Percentiles rank a stretch among this genome's conserved stretches.
These are phyloP conservation scores for Areca catechu DNA, from an alignment of 176 grass and related monocot genomes.

Conservation along the genomic window DNA sequence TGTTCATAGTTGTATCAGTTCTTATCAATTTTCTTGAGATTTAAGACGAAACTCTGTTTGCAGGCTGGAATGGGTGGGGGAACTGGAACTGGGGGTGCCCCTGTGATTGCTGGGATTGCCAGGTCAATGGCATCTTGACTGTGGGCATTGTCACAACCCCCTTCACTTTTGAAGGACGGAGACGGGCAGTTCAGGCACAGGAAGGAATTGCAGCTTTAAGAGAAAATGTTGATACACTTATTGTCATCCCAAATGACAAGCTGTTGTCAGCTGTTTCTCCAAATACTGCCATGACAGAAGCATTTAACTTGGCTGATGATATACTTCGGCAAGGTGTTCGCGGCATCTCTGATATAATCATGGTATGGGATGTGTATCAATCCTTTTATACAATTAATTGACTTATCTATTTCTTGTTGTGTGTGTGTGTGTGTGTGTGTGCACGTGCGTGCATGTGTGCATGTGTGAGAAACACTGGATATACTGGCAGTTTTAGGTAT, in stretches of 20 bases:
- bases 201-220: constrained; percentile 79
- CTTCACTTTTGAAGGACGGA: constrained; percentile 77
- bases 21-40: not conserved
- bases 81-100: constrained; percentile 79
- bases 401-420: not conserved
- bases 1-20: no score
- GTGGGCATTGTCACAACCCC: constrained; percentile 82
- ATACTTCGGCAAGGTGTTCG: constrained; percentile 83
- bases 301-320: constrained; percentile 86
- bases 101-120: constrained; percentile 69
- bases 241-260: constrained; percentile 94
- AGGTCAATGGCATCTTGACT: constrained; percentile 76
- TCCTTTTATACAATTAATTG: not conserved
- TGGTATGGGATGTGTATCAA: constrained; percentile 13
- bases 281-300: constrained; percentile 75
- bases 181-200: constrained; percentile 74
- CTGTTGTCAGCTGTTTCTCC: constrained; percentile 72
- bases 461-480: not conserved
- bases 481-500: not conserved
- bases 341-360: constrained; percentile 95
- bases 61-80: constrained; percentile 94
- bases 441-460: no score
- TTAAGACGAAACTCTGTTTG: constrained; percentile 9
- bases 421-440: no score
- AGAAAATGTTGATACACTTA: constrained; percentile 79